A percentile compares a stretch with the other conserved stretches of the same genome.
phyloP scores from a whole-genome alignment of 2,329 filamentous ascomycete genomes.

The Pseudogymnoascus sp. region DNA sequence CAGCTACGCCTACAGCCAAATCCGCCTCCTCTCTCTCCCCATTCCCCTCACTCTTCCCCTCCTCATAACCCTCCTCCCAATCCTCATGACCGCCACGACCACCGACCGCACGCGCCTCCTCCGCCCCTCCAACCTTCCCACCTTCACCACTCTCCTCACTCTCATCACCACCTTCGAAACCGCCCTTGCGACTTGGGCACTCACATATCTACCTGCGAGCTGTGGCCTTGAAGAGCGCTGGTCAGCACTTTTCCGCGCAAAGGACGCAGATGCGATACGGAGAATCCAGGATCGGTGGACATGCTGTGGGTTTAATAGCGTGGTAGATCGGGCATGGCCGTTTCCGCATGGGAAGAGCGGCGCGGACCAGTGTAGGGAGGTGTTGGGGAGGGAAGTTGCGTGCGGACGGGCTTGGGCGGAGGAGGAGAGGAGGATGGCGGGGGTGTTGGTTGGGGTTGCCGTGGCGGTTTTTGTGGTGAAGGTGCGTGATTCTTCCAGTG shows the following conservation, averaged over 20 bases:
- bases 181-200: slow-evolving; percentile 25
- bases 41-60: slow-evolving; percentile 26
- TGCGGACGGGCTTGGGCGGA: slow-evolving; percentile 53
- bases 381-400: slow-evolving; percentile 39
- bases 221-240: slow-evolving; percentile 54
- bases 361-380: slow-evolving; percentile 37
- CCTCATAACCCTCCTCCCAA: slow-evolving; percentile 25
- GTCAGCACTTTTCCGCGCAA: slow-evolving; percentile 45
- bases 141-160: slow-evolving; percentile 25
- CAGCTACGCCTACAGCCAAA: slow-evolving; percentile 27
- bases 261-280: slow-evolving; percentile 46
- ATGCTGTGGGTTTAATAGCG: slow-evolving; percentile 59
- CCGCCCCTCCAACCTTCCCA: not conserved
- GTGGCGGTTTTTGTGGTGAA: slow-evolving; percentile 49
- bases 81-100: slow-evolving; percentile 26
- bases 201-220: slow-evolving; percentile 27
- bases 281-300: slow-evolving; percentile 58
- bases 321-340: slow-evolving; percentile 57
- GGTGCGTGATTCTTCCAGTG: slow-evolving; percentile 33
- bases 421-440: slow-evolving; percentile 46
- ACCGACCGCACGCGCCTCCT: not conserved
- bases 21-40: slow-evolving; percentile 25
- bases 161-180: slow-evolving; percentile 30
- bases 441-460: slow-evolving; percentile 49
- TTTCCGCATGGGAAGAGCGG: slow-evolving; percentile 35